Conservation (phyloP, 495 filamentous ascomycete genomes). For the Neohortaea acidophila region DNA sequence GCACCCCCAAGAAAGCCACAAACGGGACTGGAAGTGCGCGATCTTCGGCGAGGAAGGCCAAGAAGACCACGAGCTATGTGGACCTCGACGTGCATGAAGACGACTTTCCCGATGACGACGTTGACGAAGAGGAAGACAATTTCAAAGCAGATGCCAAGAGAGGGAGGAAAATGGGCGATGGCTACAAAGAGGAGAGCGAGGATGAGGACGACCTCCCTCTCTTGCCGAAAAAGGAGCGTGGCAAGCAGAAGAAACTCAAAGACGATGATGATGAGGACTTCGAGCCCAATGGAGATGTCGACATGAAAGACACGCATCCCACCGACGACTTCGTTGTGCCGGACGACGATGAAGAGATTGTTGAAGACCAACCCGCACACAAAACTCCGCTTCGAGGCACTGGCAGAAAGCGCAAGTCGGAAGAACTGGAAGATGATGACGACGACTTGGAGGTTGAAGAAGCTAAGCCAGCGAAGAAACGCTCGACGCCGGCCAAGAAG, state of each 20-base stretch:
- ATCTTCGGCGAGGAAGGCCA: conserved; percentile 13
- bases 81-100: conserved; percentile 26
- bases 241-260: conserved; percentile 19
- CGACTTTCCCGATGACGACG: conserved; percentile 24
- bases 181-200: conserved; percentile 24
- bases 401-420: conserved; percentile 43
- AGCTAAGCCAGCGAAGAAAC: conserved; percentile 24
- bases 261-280: conserved; percentile 22
- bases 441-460: conserved; percentile 32
- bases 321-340: conserved; percentile 29
- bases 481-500: conserved; percentile 34
- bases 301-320: conserved; percentile 29
- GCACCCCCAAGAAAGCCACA: conserved; percentile 19
- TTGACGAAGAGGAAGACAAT: conserved; percentile 6
- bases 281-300: conserved; percentile 22
- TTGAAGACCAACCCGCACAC: conserved; percentile 26
- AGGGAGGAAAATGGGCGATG: conserved; percentile 21
- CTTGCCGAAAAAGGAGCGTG: conserved; percentile 12
- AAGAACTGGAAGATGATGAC: conserved; percentile 29
- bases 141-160: conserved; percentile 23
- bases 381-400: conserved; percentile 24
- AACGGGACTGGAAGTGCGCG: conserved; percentile 8
- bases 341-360: conserved; percentile 23
- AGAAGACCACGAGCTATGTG: conserved; percentile 13
- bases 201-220: conserved; percentile 19